A percentile compares a stretch with the other conserved stretches of the same genome.
Conservation (phyloP, 1,284 basidiomycete species). For the Bondarzewia mesenterica region DNA sequence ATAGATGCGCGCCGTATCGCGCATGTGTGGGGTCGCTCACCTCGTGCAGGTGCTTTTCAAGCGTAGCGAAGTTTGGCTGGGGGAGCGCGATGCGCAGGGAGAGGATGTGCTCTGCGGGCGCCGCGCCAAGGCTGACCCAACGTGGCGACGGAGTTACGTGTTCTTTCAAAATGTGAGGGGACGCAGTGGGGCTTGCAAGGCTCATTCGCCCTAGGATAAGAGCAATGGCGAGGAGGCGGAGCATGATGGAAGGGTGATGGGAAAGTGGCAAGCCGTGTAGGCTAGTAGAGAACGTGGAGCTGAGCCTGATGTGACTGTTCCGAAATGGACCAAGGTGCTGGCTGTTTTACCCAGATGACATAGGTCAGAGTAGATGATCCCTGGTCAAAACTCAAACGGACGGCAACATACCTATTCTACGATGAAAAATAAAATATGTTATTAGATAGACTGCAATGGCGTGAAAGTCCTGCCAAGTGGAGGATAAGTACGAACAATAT, state of each 20-base stretch:
- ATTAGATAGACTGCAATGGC: too few species aligned
- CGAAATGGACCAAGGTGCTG: too few species aligned
- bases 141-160: conserved; percentile 35
- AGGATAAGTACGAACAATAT: too few species aligned
- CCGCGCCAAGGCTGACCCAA: conserved; percentile 37
- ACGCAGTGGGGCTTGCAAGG: neutral
- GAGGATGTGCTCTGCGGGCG: conserved; percentile 41
- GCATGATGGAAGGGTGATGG: neutral
- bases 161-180: conserved; percentile 25
- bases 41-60: conserved; percentile 58
- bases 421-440: too few species aligned
- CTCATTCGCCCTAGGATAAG: neutral
- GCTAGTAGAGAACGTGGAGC: too few species aligned
- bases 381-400: too few species aligned
- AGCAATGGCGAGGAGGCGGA: neutral
- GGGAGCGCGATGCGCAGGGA: conserved; percentile 58
- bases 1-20: conserved; percentile 57
- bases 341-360: too few species aligned
- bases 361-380: too few species aligned
- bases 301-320: too few species aligned
- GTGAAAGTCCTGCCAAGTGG: too few species aligned
- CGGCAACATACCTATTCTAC: too few species aligned
- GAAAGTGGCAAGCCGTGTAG: neutral
- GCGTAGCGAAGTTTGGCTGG: conserved; percentile 47
- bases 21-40: conserved; percentile 38